These are phyloP conservation scores for Globisporangium radiosum DNA, from an alignment of 352 stramenopile genomes.

Conservation along the genomic window DNA sequence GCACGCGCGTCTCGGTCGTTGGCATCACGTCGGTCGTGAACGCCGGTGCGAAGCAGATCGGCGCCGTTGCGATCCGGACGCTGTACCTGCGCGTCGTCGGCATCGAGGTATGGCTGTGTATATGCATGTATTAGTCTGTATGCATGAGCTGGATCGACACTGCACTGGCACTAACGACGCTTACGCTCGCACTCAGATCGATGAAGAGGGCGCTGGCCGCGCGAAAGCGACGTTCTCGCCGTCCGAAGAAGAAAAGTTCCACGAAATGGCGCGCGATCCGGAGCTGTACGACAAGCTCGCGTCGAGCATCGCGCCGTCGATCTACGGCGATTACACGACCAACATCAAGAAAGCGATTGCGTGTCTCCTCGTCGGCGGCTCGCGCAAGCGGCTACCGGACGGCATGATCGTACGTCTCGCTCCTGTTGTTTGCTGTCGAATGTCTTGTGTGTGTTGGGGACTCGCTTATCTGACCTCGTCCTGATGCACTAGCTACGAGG, in stretches of 20 bases:
- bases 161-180: constrained; percentile 57
- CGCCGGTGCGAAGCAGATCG: constrained; percentile 58
- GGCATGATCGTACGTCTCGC: constrained; percentile 70
- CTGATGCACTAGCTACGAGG: constrained; percentile 80
- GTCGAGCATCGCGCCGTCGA: constrained; percentile 92
- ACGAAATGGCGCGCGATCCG: constrained; percentile 86
- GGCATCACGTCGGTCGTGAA: constrained; percentile 95
- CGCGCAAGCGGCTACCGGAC: constrained; percentile 96
- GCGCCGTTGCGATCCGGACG: constrained; percentile 85
- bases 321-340: constrained; percentile 92
- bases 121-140: background rate
- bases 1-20: constrained; percentile 94
- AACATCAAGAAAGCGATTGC: constrained; percentile 92
- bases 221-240: constrained; percentile 63
- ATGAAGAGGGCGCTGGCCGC: constrained; percentile 86
- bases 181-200: constrained; percentile 89
- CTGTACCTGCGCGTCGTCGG: constrained; percentile 95
- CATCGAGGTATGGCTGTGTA: constrained; percentile 58
- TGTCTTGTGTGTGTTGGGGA: too few relatives aligned
- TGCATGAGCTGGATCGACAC: constrained; percentile 87
- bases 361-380: constrained; percentile 96
- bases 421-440: too few relatives aligned
- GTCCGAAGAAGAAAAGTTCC: constrained; percentile 52
- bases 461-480: too few relatives aligned
- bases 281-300: constrained; percentile 92